These are phyloP conservation scores for Marasmius oreades DNA, from an alignment of 1,284 basidiomycete species.

Conservation along the genomic window DNA sequence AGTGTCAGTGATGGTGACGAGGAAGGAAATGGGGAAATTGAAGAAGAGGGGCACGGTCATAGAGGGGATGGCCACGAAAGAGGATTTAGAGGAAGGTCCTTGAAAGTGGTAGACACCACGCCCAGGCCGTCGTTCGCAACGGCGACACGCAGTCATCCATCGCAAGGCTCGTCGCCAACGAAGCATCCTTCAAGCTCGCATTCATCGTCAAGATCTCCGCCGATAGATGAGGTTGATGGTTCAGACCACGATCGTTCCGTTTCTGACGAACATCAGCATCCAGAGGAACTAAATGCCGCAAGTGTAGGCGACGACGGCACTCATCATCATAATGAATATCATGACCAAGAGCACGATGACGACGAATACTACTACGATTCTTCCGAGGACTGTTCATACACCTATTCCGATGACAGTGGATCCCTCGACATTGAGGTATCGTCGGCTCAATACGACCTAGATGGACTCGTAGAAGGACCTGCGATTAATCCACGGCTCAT, in stretches of 20 bases:
- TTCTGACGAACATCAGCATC: slow-evolving; percentile 1
- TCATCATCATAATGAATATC: too few relatives aligned
- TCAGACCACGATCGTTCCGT: not conserved
- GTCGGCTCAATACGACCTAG: not conserved
- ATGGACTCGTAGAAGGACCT: not conserved
- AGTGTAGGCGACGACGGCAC: too few relatives aligned
- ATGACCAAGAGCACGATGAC: not conserved
- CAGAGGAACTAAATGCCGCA: not conserved
- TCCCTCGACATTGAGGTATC: not conserved
- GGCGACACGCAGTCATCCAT: slow-evolving; percentile 2
- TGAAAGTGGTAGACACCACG: not conserved
- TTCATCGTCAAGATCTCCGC: not conserved
- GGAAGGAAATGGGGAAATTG: not conserved
- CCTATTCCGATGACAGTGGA: not conserved
- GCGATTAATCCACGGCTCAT: not conserved
- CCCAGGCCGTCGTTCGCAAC: not conserved
- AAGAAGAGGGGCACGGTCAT: not conserved
- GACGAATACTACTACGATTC: not conserved
- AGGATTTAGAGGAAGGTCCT: not conserved
- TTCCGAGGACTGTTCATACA: not conserved
- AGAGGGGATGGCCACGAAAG: not conserved
- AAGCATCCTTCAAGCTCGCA: not conserved
- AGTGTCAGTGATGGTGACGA: not conserved
- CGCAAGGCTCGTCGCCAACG: not conserved
- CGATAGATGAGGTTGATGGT: not conserved